phyloP scores from a whole-genome alignment of 768 basidiomycete species.

The Naganishia friedmannii region DNA sequence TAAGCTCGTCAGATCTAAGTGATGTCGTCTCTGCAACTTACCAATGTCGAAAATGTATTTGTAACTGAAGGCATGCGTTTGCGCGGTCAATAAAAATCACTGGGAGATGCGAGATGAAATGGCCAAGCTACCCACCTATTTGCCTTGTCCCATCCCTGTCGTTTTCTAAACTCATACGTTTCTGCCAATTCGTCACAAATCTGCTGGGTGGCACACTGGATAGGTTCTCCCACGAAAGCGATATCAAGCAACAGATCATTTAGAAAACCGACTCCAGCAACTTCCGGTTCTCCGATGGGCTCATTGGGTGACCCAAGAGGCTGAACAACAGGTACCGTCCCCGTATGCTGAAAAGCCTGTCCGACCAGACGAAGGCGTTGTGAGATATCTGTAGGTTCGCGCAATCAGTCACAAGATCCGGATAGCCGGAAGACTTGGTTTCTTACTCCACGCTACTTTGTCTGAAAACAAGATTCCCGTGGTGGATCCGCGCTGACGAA shows the following conservation, averaged over 20 bases:
- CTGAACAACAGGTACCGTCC: constrained; percentile 35
- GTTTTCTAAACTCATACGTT: constrained; percentile 37
- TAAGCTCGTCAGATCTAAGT: no score
- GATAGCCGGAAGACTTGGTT: not conserved
- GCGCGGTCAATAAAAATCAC: no score
- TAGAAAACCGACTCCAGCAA: constrained; percentile 29
- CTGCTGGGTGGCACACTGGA: constrained; percentile 45
- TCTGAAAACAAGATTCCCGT: constrained; percentile 48
- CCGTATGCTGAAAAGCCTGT: constrained; percentile 33
- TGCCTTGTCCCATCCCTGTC: constrained; percentile 39
- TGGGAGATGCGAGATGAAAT: no score
- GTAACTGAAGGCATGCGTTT: constrained; percentile 37
- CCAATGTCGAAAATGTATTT: constrained; percentile 51
- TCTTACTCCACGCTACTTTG: constrained; percentile 44
- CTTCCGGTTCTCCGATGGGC: constrained; percentile 36
- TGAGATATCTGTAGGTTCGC: constrained; percentile 38
- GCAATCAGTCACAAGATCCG: not conserved
- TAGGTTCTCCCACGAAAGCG: constrained; percentile 39
- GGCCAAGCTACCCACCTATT: constrained; percentile 36
- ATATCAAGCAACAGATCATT: constrained; percentile 40
- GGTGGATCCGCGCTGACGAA: constrained; percentile 39
- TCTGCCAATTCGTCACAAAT: constrained; percentile 43
- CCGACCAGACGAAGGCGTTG: constrained; percentile 46
- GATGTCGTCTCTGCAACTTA: constrained; percentile 25
- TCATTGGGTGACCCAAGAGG: constrained; percentile 29